A percentile compares a stretch with the other conserved stretches of the same genome.
Conservation (phyloP, 371 early-diverging fungal species). For the Apophysomyces sp. region DNA sequence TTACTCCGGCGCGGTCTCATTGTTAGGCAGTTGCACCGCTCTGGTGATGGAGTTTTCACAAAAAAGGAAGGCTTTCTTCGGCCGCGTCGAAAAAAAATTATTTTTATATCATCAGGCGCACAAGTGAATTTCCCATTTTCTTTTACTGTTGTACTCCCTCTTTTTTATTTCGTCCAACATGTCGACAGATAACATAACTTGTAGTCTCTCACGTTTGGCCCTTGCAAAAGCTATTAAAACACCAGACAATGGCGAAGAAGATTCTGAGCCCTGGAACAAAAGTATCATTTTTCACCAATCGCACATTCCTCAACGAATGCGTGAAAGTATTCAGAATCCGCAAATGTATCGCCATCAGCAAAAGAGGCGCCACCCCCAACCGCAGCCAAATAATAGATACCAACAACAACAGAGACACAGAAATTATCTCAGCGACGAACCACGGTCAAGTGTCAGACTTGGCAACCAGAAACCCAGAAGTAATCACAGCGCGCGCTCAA, state of each 20-base stretch:
- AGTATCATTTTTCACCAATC: constrained; percentile 28
- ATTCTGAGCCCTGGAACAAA: constrained; percentile 25
- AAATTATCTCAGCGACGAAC: background rate
- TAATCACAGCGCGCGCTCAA: background rate
- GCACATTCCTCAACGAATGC: constrained; percentile 20
- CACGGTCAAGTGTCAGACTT: background rate
- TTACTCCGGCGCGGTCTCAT: background rate
- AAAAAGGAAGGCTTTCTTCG: background rate
- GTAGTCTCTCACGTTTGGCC: constrained; percentile 44
- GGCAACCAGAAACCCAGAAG: background rate
- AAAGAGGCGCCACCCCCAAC: constrained; percentile 1
- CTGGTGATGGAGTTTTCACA: background rate
- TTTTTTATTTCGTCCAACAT: constrained; percentile 12
- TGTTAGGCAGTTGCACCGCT: background rate
- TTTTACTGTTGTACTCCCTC: constrained; percentile 11
- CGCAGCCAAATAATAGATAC: background rate
- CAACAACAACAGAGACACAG: constrained; percentile 2
- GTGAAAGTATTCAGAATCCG: constrained; percentile 8
- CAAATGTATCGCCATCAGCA: constrained; percentile 4
- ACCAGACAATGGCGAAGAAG: constrained; percentile 27
- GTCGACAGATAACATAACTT: constrained; percentile 43
- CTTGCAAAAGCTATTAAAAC: constrained; percentile 53
- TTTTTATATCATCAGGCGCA: background rate
- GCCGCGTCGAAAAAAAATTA: background rate
- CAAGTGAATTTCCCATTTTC: background rate